Percentiles rank a stretch among this genome's conserved stretches.
Evolutionary conservation across 768 basidiomycete species (phyloP).

Genomic region (Mycena haematopus): DNA sequence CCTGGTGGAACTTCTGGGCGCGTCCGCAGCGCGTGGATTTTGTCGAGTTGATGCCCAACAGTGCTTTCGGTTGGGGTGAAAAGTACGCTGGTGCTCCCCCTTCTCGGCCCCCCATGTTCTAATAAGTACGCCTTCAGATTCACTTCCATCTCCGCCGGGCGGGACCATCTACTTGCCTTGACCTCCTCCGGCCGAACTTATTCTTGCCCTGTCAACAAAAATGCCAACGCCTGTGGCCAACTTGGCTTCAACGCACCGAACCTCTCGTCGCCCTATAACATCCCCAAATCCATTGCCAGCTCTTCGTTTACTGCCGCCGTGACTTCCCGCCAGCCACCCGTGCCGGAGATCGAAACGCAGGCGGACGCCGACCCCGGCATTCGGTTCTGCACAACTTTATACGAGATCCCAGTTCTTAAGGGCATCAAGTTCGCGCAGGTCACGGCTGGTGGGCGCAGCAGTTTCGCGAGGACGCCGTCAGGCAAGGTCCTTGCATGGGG

Average conservation of each 20-base stretch:
- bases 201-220: slow-evolving; percentile 73
- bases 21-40: slow-evolving; percentile 60
- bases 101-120: not conserved
- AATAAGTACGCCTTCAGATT: slow-evolving; percentile 53
- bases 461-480: slow-evolving; percentile 68
- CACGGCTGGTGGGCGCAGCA: slow-evolving; percentile 73
- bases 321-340: slow-evolving; percentile 37
- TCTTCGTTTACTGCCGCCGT: slow-evolving; percentile 42
- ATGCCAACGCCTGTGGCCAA: slow-evolving; percentile 84
- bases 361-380: slow-evolving; percentile 51
- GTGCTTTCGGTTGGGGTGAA: slow-evolving; percentile 67
- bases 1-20: slow-evolving; percentile 70
- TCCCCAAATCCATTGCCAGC: slow-evolving; percentile 59
- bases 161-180: slow-evolving; percentile 73
- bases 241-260: slow-evolving; percentile 59
- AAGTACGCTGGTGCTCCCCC: slow-evolving; percentile 49
- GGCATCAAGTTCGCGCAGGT: slow-evolving; percentile 71
- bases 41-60: slow-evolving; percentile 64
- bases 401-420: slow-evolving; percentile 77
- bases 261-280: slow-evolving; percentile 17
- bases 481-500: slow-evolving; percentile 90
- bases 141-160: slow-evolving; percentile 73
- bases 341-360: slow-evolving; percentile 37
- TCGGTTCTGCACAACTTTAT: slow-evolving; percentile 71
- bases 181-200: slow-evolving; percentile 80